Base-by-base conservation (phyloP, 805 yeast genomes). In the Myxozyma monticola region DNA sequence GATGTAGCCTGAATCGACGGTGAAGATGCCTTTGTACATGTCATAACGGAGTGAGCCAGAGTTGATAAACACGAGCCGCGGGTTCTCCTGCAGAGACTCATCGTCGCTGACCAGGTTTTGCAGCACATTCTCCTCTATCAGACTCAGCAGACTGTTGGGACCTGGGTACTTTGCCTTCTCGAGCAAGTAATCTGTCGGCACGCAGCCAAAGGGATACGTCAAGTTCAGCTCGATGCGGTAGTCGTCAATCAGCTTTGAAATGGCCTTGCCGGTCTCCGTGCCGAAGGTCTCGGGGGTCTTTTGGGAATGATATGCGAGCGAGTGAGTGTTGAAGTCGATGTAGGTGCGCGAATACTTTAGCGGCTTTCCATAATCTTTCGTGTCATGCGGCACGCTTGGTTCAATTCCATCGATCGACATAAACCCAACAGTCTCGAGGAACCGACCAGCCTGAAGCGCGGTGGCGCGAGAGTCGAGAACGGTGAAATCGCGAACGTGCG, bases 401-500 rank as follows among this genome's bases (percentile, higher is more conserved):
- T 36, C 49, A 20, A 29, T 51, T 39, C 39, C 62, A 52, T 76
- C 71, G 20, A 88, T 69, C 22, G 95, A 80, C 10, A 85, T 67
- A 76, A 89, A 91, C 0, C 98, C 98, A n/a, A 86, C 77, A 0
- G 98, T 91, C 65, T 91, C 98, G 63, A 95, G 80, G 65, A 86
- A 91, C 42, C 96, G 73, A 0, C 98, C 98, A 64, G 96, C 86
- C 69, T 91, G 96, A n/a, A 91, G 68, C 0, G 84, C 96, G 0
- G 86, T 80, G 21, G 90, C 77, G 42, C 69, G 71, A 1, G 72
- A 69, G 62, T 91, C 98, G 43, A 82, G 72, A 2, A 79, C 71
- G 6, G 79, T 76, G 66, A 84, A 91, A 67, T 91, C 98, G 54
- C 98, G 74, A 14, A 91, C 81, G 65, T 91, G 98, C 25, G 95